A percentile compares a stretch with the other conserved stretches of the same genome.
These are phyloP conservation scores for Colletotrichum filicis DNA, from an alignment of 2,329 filamentous ascomycete genomes.

Conservation along the genomic window DNA sequence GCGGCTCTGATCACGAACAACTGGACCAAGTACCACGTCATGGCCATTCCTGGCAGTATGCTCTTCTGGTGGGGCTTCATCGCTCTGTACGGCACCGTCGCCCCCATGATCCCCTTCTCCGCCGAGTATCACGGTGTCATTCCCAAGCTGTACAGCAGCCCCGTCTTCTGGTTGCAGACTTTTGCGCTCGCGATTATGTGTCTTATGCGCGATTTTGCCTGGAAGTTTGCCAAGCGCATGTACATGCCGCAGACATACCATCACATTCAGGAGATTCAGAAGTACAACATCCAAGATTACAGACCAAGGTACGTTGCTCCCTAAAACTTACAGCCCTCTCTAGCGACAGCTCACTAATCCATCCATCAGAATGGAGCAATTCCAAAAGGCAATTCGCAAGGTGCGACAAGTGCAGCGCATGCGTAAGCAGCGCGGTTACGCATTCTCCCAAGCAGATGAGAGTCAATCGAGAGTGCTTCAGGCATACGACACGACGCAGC, in stretches of 20 bases:
- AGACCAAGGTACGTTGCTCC: conserved; percentile 77
- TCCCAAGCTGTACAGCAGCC: conserved; percentile 81
- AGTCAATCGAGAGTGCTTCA: conserved; percentile 94
- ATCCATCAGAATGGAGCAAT: conserved; percentile 88
- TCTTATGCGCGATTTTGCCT: conserved; percentile 87
- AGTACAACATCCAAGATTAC: conserved; percentile 99
- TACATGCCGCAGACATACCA: conserved; percentile 96
- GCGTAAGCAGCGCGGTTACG: conserved; percentile 98
- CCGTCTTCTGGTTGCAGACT: conserved; percentile 93
- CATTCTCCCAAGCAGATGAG: conserved; percentile 97
- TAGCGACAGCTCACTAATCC: conserved; percentile 28
- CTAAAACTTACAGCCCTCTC: not conserved
- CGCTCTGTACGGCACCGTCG: conserved; percentile 86
- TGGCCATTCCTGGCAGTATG: conserved; percentile 95
- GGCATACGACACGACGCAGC: conserved; percentile 96
- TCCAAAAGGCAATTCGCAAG: conserved; percentile 99
- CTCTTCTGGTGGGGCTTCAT: conserved; percentile 91
- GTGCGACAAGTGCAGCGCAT: conserved; percentile 98
- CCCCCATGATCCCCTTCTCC: conserved; percentile 84
- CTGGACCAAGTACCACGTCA: conserved; percentile 98
- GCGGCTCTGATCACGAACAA: conserved; percentile 95
- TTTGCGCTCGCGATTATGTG: conserved; percentile 83
- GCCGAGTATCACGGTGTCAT: conserved; percentile 88
- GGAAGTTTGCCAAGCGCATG: conserved; percentile 99
- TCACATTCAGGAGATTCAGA: conserved; percentile 99